A percentile compares a stretch with the other conserved stretches of the same genome.
phyloP scores from a whole-genome alignment of 768 basidiomycete genomes.

The Macrolepiota dolichaula region DNA sequence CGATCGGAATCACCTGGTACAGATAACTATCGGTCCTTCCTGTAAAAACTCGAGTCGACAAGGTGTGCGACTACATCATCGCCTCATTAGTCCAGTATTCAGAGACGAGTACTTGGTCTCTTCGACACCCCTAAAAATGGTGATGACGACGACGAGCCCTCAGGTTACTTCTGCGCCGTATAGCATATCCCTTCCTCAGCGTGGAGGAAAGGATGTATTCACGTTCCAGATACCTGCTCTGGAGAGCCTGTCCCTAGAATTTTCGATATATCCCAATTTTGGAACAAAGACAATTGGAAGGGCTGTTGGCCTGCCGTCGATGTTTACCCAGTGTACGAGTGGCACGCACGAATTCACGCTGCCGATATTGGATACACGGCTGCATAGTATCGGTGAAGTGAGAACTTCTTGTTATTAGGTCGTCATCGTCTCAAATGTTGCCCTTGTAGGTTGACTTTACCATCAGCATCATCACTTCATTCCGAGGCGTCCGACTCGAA shows the following conservation, averaged over 20 bases:
- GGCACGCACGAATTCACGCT: constrained; percentile 50
- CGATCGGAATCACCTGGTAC: constrained; percentile 80
- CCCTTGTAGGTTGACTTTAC: constrained; percentile 76
- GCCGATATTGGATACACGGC: constrained; percentile 87
- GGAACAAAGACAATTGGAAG: constrained; percentile 96
- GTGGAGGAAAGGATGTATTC: constrained; percentile 68
- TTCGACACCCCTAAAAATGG: constrained; percentile 86
- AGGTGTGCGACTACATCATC: constrained; percentile 69
- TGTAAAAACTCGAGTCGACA: constrained; percentile 35
- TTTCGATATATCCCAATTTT: constrained; percentile 96
- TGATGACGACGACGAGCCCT: constrained; percentile 80
- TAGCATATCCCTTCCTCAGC: constrained; percentile 82
- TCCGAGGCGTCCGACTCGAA: constrained; percentile 89
- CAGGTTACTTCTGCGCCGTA: constrained; percentile 87
- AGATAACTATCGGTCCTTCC: constrained; percentile 78
- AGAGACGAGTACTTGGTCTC: constrained; percentile 66
- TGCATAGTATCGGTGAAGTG: constrained; percentile 94
- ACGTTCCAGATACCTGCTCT: constrained; percentile 82
- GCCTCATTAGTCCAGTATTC: constrained; percentile 65
- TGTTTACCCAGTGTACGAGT: constrained; percentile 58
- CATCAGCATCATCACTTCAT: constrained; percentile 81
- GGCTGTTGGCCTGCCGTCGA: constrained; percentile 78
- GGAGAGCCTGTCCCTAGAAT: constrained; percentile 75
- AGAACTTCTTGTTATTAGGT: constrained; percentile 14
- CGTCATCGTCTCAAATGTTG: background rate